Conservation (phyloP, 352 stramenopile species). For the Elongisporangium senticosum region DNA sequence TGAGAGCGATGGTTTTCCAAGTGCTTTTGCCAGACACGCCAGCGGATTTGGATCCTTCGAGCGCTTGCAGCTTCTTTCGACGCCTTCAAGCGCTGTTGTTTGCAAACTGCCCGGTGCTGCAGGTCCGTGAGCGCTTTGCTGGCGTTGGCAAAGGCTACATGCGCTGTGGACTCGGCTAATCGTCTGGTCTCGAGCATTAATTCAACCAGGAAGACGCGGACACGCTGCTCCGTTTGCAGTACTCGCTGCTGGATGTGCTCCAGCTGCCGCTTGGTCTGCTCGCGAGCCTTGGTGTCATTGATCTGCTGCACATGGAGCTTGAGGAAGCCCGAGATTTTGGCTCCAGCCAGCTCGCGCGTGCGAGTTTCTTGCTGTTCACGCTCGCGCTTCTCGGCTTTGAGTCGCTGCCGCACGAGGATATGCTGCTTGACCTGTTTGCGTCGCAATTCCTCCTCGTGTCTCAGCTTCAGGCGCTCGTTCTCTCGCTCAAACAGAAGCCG, state of each 20-base stretch:
- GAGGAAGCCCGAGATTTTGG: constrained; percentile 1
- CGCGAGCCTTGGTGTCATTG: constrained; percentile 13
- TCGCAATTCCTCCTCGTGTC: constrained; percentile 8
- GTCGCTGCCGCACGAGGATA: constrained; percentile 8
- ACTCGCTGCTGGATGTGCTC: background rate
- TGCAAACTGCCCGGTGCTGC: constrained; percentile 2
- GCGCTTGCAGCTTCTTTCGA: constrained; percentile 2
- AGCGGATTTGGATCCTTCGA: constrained; percentile 1
- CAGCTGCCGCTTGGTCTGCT: constrained; percentile 6
- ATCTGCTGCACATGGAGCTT: constrained; percentile 2
- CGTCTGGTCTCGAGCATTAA: constrained; percentile 9
- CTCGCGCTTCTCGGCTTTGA: constrained; percentile 6
- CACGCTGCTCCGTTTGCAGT: constrained; percentile 12
- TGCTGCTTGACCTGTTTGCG: constrained; percentile 5
- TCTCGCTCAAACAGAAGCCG: constrained; percentile 3
- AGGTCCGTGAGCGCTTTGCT: background rate
- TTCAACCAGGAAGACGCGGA: constrained; percentile 14
- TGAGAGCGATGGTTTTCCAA: background rate
- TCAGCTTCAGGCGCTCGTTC: background rate
- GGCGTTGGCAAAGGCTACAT: background rate
- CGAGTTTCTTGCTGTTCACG: constrained; percentile 13
- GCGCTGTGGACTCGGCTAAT: background rate
- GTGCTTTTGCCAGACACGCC: background rate
- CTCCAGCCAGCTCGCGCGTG: constrained; percentile 5
- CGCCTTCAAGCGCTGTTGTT: constrained; percentile 7